Evolutionary conservation across 352 stramenopile species (phyloP).

Genomic region (Plasmopara halstedii): DNA sequence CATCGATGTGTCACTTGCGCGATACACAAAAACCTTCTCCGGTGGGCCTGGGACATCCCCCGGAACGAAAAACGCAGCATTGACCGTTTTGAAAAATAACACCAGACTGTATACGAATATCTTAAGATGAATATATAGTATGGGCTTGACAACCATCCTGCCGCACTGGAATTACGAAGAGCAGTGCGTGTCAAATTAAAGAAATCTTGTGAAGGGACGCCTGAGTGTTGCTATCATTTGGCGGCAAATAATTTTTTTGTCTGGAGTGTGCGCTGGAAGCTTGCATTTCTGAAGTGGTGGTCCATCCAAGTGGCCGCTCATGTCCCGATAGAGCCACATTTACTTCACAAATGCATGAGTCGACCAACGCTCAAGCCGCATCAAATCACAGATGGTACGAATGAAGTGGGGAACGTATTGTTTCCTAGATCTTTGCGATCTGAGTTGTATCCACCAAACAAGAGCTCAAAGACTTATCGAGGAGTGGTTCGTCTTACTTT

Average conservation of each 20-base stretch:
- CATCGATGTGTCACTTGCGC: slow-evolving; percentile 39
- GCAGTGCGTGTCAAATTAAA: background rate
- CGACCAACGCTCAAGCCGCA: slow-evolving; percentile 32
- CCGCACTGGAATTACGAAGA: background rate
- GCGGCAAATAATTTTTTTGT: background rate
- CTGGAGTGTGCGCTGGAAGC: background rate
- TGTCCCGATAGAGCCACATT: slow-evolving; percentile 32
- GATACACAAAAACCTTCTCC: slow-evolving; percentile 46
- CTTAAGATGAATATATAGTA: slow-evolving; percentile 41
- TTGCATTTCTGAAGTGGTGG: slow-evolving; percentile 65
- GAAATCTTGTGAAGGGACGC: background rate
- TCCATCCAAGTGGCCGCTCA: slow-evolving; percentile 51
- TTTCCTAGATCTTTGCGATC: slow-evolving; percentile 38
- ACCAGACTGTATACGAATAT: slow-evolving; percentile 11
- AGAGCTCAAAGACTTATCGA: slow-evolving; percentile 7
- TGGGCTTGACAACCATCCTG: slow-evolving; percentile 15
- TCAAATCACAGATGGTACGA: slow-evolving; percentile 43
- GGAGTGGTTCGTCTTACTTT: slow-evolving; percentile 60
- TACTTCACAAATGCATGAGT: slow-evolving; percentile 44
- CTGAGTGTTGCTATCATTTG: background rate
- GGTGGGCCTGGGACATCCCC: slow-evolving; percentile 59
- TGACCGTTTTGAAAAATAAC: slow-evolving; percentile 2
- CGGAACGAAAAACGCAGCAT: slow-evolving; percentile 41
- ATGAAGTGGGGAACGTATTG: slow-evolving; percentile 51
- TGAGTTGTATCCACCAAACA: slow-evolving; percentile 8